These are phyloP conservation scores for Talaromyces sp. DNA, from an alignment of 2,329 filamentous ascomycete species.

Conservation along the genomic window DNA sequence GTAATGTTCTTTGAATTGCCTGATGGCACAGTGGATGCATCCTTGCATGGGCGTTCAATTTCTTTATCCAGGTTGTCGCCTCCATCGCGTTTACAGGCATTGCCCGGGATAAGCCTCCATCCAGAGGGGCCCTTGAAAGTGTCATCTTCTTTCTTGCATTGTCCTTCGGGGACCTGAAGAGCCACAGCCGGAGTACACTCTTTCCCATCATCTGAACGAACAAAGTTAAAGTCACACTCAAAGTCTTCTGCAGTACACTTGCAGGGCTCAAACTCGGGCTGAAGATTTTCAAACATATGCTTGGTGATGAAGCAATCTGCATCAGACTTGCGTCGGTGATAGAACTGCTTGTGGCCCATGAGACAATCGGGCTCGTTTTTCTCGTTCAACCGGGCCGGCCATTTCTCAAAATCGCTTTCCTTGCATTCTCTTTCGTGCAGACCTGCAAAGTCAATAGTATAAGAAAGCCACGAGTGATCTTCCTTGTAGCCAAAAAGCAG, in stretches of 20 bases:
- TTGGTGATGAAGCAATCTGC: conserved; percentile 84
- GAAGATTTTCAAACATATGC: conserved; percentile 69
- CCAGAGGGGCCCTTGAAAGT: conserved; percentile 83
- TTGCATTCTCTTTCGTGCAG: conserved; percentile 76
- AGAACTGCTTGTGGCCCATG: conserved; percentile 94
- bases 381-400: conserved; percentile 76
- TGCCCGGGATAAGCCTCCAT: conserved; percentile 84
- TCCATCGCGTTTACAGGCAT: conserved; percentile 60
- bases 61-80: conserved; percentile 64
- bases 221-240: conserved; percentile 94
- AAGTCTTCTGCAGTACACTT: conserved; percentile 80
- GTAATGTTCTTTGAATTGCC: conserved; percentile 57
- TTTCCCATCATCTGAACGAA: conserved; percentile 58
- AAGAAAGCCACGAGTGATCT: conserved; percentile 52
- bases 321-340: conserved; percentile 75
- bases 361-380: conserved; percentile 79
- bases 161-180: conserved; percentile 62
- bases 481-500: conserved; percentile 63
- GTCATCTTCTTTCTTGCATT: conserved; percentile 66
- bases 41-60: conserved; percentile 72
- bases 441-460: conserved; percentile 76
- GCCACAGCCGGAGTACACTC: conserved; percentile 63
- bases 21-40: conserved; percentile 50
- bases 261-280: conserved; percentile 66
- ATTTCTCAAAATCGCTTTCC: conserved; percentile 69